Base-by-base conservation (phyloP, 495 filamentous ascomycete genomes). In the Poronia punctata region DNA sequence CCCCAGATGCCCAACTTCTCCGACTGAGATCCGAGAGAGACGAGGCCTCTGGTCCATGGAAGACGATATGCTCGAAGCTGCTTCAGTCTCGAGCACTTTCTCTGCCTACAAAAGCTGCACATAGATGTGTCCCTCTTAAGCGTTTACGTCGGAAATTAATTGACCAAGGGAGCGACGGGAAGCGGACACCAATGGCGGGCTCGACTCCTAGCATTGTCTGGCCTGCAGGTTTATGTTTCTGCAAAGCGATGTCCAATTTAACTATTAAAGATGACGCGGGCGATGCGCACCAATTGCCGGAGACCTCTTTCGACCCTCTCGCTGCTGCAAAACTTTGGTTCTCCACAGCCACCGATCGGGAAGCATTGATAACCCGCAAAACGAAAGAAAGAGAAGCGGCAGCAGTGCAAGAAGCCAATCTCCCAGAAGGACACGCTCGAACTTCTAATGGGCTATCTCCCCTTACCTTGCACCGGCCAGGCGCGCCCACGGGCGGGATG, bases 261-360 rank as follows among this genome's bases (percentile, higher is more conserved):
- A 26, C 46, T 11, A 49, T 56, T 14, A 38, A 48, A 29, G 35
- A 27, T 12, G 55, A 56, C 35, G n/a, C 40, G 32, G 47, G 49
- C 10, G 52, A 56, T 11, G 38, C 26, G n/a, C 34, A 42, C 1
- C 15, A 16, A 27, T 45, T 43, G 6, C 18, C 26, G n/a, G 45
- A 56, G 2, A 59, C 50, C 7, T 50, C 50, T 16, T 54, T 64
- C 26, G 81, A 90, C 53, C 81, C 83, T 15, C 51, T 94, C 19
- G 64, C 70, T 8, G 72, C 76, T 48, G 84, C 83, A 2, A 78
- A 86, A 59, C 59, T 66, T 16, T 95, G 88, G 88, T 75, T 72
- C 49, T 38, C 64, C 47, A 56, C 61, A 25, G 54, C 68, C 29
- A 52, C 61, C 2, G 67, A 76, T 20, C 56, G 75, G 38, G 72